phyloP scores from a whole-genome alignment of 192 early-diverging fungal species.

The Paraglomus brasilianum region DNA sequence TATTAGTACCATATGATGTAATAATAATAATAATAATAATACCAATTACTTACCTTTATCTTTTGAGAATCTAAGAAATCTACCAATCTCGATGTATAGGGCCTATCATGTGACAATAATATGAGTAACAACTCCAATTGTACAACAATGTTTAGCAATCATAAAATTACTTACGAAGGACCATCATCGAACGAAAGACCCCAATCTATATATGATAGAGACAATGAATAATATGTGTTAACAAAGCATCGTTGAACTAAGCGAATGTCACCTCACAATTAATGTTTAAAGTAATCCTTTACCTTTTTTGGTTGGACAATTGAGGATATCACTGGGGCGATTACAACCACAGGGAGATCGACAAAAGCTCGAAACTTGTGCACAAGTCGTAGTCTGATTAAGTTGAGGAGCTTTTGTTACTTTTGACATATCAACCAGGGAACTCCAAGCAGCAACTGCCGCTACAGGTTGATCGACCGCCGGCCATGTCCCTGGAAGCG shows the following conservation, averaged over 20 bases:
- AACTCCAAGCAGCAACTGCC: background rate
- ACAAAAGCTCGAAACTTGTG: background rate
- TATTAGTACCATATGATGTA: no score
- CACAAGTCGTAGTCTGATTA: background rate
- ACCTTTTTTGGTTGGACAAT: conserved; percentile 16
- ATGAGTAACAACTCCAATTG: background rate
- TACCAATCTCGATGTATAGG: conserved; percentile 33
- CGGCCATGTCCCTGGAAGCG: background rate
- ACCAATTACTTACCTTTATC: conserved; percentile 14
- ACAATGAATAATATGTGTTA: no score
- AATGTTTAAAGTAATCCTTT: conserved; percentile 23
- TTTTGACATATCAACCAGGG: background rate
- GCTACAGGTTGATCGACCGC: background rate
- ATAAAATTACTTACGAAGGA: conserved; percentile 34
- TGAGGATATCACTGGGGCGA: background rate
- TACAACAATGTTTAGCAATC: background rate
- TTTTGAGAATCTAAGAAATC: conserved; percentile 41
- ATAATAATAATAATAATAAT: no score
- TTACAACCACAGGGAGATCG: background rate
- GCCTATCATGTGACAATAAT: background rate
- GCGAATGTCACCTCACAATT: background rate
- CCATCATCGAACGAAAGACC: conserved; percentile 57
- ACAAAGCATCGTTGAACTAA: no score
- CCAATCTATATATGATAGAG: conserved; percentile 34
- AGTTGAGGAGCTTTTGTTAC: background rate